Conservation (phyloP, 139 green algal genomes). For the Pleodorina starrii region DNA sequence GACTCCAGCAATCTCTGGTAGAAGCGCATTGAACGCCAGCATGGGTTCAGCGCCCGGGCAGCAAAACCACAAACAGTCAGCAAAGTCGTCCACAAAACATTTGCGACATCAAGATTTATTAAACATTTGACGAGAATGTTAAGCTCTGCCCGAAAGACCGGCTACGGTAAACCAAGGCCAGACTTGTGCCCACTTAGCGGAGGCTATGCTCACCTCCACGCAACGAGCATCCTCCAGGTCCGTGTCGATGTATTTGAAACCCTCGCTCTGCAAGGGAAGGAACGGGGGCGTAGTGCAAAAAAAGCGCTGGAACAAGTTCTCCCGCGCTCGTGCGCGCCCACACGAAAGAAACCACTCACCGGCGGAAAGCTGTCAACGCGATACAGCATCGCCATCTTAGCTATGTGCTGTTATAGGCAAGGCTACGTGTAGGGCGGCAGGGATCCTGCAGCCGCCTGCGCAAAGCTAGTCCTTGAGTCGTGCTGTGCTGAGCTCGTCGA, state of each 20-base stretch:
- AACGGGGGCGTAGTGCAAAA: neutral
- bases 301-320: neutral
- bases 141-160: neutral
- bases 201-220: neutral
- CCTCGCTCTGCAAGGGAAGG: neutral
- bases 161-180: neutral
- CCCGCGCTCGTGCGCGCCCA: neutral
- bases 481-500: neutral
- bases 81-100: neutral
- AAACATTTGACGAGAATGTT: neutral
- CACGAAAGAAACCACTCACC: neutral
- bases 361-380: neutral
- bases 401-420: too few relatives aligned
- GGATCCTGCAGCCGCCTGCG: neutral
- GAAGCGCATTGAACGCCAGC: neutral
- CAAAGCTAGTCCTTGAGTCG: neutral
- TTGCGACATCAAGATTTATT: neutral
- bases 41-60: neutral
- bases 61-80: neutral
- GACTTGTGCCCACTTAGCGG: neutral
- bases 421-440: neutral
- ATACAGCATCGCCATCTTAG: neutral
- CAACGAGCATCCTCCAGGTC: neutral
- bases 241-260: neutral
- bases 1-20: neutral